Evolutionary conservation across 352 stramenopile species (phyloP).

Genomic region (Globisporangium uncinulatum): DNA sequence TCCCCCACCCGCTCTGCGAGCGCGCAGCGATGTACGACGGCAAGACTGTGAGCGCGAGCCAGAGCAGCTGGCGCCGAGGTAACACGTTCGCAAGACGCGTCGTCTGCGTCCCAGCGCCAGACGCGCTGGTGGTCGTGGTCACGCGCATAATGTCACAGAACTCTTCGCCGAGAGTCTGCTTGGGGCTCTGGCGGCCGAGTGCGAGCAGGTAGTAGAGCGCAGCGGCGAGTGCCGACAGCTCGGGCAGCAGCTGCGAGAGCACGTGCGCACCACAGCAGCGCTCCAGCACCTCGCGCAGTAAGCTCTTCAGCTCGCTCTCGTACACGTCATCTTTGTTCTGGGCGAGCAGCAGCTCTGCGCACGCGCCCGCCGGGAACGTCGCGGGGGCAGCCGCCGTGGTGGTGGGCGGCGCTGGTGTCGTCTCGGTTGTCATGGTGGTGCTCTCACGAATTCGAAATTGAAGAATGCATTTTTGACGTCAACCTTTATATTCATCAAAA

Average conservation of each 20-base stretch:
- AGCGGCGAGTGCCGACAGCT: slow-evolving; percentile 54
- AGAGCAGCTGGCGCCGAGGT: slow-evolving; percentile 36
- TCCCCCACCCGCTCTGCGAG: slow-evolving; percentile 67
- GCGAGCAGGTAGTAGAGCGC: slow-evolving; percentile 66
- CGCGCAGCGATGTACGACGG: slow-evolving; percentile 54
- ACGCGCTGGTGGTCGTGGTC: slow-evolving; percentile 10
- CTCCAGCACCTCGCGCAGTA: slow-evolving; percentile 73
- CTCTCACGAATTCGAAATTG: neutral
- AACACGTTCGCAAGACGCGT: slow-evolving; percentile 24
- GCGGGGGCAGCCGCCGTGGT: slow-evolving; percentile 8
- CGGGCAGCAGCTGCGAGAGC: slow-evolving; percentile 74
- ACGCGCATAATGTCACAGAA: slow-evolving; percentile 83
- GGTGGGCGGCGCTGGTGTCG: neutral
- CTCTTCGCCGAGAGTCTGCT: slow-evolving; percentile 85
- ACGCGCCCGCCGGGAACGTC: slow-evolving; percentile 53
- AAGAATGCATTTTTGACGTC: neutral
- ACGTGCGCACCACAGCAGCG: slow-evolving; percentile 57
- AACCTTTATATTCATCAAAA: neutral
- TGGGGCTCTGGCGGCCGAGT: slow-evolving; percentile 44
- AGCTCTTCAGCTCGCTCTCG: slow-evolving; percentile 61
- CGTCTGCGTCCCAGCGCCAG: too few relatives aligned
- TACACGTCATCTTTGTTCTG: slow-evolving; percentile 74
- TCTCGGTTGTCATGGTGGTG: too few relatives aligned
- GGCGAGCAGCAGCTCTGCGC: slow-evolving; percentile 69
- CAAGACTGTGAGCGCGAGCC: slow-evolving; percentile 51